Evolutionary conservation across 768 basidiomycete species (phyloP), one percentile per base, ranked within the genome.

Genomic region (Polyporus arcularius): DNA sequence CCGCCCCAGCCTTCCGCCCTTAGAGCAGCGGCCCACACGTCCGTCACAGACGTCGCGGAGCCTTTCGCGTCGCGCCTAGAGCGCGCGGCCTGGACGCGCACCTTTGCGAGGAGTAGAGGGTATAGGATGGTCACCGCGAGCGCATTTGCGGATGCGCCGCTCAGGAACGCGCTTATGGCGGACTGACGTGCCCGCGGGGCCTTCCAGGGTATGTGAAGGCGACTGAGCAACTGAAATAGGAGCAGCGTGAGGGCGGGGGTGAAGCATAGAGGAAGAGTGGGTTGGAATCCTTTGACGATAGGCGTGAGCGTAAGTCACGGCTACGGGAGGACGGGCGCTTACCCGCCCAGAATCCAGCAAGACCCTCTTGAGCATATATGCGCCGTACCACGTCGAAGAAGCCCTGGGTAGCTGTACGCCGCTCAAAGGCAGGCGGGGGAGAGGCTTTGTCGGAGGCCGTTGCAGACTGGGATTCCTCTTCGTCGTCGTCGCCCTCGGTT

Each of bases 101-200:
- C 84, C 72, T 87, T 87, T 16, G 84, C 82, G 16, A 87, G 77
- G 18, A 86, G 83, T 31, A 86, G 74, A 0, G 85, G 85, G 66
- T 87, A 86, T 8, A 85, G 71, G 2, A 84, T 56, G 0, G 75
- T 67, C 7, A 78, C 73, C 0, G 83, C 83, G 42, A 84, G 70
- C 0, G 82, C 76, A 62, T 82, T 84, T 0, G 85, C 80, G 26
- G 82, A 71, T 0, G 85, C 85, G 1, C 76, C 85, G n/a, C 81
- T 81, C 45, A 86, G 61, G 68, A 87, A 86, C 0, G 84, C 81
- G 61, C 83, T 78, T 5, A 28, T 21, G 4, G 71, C 63, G 10
- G 81, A 75, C 1, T 71, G 75, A 10, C 80, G 76, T 53, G 60
- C 40, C 45, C 57, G 63, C 38, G 66, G 63, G 51, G 68, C 21